phyloP scores from a whole-genome alignment of 768 basidiomycete genomes.

The Termitomyces titanicus region DNA sequence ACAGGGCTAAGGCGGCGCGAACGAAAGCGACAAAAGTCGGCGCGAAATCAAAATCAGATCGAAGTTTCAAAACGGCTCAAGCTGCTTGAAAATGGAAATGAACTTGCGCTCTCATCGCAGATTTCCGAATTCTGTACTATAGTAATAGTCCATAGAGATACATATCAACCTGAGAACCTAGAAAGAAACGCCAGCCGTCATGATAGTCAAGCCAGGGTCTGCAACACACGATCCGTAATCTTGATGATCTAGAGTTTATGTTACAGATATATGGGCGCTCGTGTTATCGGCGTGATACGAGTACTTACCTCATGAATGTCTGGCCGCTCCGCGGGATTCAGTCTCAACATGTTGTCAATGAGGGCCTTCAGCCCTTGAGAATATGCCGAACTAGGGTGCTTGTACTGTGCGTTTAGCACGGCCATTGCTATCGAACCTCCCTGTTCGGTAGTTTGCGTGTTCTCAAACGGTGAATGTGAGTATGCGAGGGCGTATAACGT shows the following conservation, averaged over 20 bases:
- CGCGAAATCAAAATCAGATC: slow-evolving; percentile 13
- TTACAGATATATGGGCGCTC: not conserved
- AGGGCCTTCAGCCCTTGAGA: slow-evolving; percentile 79
- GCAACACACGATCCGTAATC: slow-evolving; percentile 61
- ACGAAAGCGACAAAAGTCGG: slow-evolving; percentile 18
- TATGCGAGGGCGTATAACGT: slow-evolving; percentile 94
- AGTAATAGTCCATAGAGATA: slow-evolving; percentile 5
- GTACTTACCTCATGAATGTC: slow-evolving; percentile 76
- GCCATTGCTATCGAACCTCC: slow-evolving; percentile 98
- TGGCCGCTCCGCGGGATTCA: slow-evolving; percentile 79
- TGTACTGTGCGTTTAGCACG: slow-evolving; percentile 89
- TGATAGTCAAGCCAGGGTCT: slow-evolving; percentile 43
- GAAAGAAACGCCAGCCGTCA: not conserved
- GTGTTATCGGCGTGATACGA: not conserved
- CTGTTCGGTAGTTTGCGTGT: slow-evolving; percentile 85
- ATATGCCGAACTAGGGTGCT: slow-evolving; percentile 84
- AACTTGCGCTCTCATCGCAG: not conserved
- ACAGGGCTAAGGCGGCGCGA: slow-evolving; percentile 35
- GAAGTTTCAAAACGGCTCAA: not conserved
- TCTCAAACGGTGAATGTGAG: slow-evolving; percentile 95
- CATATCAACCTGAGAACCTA: not conserved
- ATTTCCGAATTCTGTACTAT: not conserved
- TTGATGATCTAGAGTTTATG: slow-evolving; percentile 52
- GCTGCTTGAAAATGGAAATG: not conserved
- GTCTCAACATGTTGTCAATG: slow-evolving; percentile 81